phyloP scores from a whole-genome alignment of 1,139 yeast species.

The Candida labiduridarum region DNA sequence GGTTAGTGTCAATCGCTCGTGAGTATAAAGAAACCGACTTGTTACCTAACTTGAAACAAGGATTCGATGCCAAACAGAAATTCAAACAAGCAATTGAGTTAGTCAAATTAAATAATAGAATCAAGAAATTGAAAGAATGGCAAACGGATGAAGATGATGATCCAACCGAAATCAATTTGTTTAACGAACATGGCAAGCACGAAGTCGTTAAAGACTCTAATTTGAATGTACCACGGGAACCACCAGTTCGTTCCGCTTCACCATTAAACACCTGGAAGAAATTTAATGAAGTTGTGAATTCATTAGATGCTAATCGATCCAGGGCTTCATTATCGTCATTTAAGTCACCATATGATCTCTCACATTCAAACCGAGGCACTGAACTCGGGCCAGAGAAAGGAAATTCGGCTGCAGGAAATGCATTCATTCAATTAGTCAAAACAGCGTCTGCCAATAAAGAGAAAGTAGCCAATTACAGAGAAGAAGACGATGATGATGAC shows the following conservation, averaged over 20 bases:
- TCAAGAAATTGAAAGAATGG: conserved; percentile 60
- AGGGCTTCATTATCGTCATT: conserved; percentile 21
- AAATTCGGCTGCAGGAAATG: conserved; percentile 32
- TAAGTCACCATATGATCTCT: conserved; percentile 15
- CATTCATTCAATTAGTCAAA: conserved; percentile 74
- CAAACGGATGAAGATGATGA: conserved; percentile 59
- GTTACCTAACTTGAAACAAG: conserved; percentile 65
- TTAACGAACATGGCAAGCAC: conserved; percentile 33
- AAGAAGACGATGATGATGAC: conserved; percentile 7
- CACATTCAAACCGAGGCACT: conserved; percentile 3
- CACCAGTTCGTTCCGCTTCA: conserved; percentile 5
- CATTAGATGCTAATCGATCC: conserved; percentile 17
- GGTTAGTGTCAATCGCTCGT: conserved; percentile 60
- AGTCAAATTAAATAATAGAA: conserved; percentile 73
- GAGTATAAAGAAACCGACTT: conserved; percentile 59
- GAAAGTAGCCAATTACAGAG: conserved; percentile 46
- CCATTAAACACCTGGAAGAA: conserved; percentile 29
- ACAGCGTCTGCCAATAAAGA: conserved; percentile 74
- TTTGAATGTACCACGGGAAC: background rate
- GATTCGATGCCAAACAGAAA: conserved; percentile 83
- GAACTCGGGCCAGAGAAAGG: conserved; percentile 17
- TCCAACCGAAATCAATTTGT: conserved; percentile 48
- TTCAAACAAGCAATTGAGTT: conserved; percentile 85
- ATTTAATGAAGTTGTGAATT: conserved; percentile 23
- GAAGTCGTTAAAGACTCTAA: conserved; percentile 9